Conservation (phyloP, 768 basidiomycete species). For the Megacollybia marginata region DNA sequence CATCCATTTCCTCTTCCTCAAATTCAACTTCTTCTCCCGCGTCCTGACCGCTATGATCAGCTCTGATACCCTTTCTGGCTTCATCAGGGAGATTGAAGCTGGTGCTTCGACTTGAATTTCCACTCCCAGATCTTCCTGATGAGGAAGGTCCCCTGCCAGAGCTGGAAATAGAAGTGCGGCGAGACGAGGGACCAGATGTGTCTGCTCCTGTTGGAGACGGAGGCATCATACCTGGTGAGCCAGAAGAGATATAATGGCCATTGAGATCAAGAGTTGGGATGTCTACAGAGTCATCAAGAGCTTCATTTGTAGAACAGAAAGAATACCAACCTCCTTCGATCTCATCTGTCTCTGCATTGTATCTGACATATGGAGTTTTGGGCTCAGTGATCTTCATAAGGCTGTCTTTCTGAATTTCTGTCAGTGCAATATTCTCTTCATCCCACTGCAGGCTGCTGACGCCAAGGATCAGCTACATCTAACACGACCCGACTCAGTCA, state of each 20-base stretch:
- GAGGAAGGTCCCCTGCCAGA: conserved; percentile 33
- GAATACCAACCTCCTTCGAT: conserved; percentile 72
- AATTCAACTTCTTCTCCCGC: conserved; percentile 64
- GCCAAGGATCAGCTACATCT: conserved; percentile 1
- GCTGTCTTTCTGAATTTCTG: conserved; percentile 91
- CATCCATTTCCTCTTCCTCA: conserved; percentile 75
- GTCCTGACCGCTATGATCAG: conserved; percentile 39
- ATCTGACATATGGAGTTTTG: conserved; percentile 93
- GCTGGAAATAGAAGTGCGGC: conserved; percentile 69
- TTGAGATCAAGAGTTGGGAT: conserved; percentile 74
- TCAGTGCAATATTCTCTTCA: conserved; percentile 86
- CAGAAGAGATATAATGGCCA: conserved; percentile 28
- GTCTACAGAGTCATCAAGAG: conserved; percentile 35
- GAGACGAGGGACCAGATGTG: conserved; percentile 62
- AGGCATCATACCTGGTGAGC: conserved; percentile 29
- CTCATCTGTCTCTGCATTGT: conserved; percentile 80
- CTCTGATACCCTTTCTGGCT: conserved; percentile 50
- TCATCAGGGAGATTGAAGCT: conserved; percentile 77
- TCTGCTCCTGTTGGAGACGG: conserved; percentile 56
- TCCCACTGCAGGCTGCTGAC: conserved; percentile 83
- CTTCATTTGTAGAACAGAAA: conserved; percentile 3
- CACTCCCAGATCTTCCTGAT: conserved; percentile 53
- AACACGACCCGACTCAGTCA: too few species aligned
- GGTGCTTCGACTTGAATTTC: conserved; percentile 69
- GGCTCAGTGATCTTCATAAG: conserved; percentile 98